Percentiles rank a stretch among this genome's conserved stretches.
phyloP scores from a whole-genome alignment of 805 yeast genomes.

The Candida methanosorbosa region DNA sequence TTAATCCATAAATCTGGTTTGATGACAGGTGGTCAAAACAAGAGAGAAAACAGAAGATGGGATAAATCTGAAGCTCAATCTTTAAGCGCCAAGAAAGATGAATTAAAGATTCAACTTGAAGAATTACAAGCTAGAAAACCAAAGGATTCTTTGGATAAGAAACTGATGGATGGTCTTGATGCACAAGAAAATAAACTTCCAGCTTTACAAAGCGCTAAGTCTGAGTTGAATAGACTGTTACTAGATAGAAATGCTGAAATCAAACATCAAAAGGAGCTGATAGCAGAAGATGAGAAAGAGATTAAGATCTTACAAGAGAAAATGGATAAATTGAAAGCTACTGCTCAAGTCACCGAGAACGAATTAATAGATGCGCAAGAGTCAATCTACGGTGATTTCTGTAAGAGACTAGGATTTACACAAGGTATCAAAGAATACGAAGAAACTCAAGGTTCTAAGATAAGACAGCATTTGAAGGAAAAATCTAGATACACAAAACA shows the following conservation, averaged over 20 bases:
- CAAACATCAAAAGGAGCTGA: slow-evolving; percentile 29
- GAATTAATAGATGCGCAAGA: slow-evolving; percentile 27
- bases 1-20: slow-evolving; percentile 78
- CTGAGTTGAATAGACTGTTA: slow-evolving; percentile 17
- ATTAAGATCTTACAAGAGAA: slow-evolving; percentile 12
- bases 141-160: slow-evolving; percentile 47
- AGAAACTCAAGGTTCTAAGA: slow-evolving; percentile 48
- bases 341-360: slow-evolving; percentile 15
- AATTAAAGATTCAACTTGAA: slow-evolving; percentile 36
- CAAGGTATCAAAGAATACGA: slow-evolving; percentile 59
- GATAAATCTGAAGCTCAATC: slow-evolving; percentile 58
- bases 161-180: slow-evolving; percentile 47
- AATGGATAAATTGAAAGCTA: slow-evolving; percentile 17
- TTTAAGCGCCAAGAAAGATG: slow-evolving; percentile 41
- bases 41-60: slow-evolving; percentile 52
- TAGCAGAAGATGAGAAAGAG: slow-evolving; percentile 15
- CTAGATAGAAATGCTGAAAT: slow-evolving; percentile 36
- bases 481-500: slow-evolving; percentile 54
- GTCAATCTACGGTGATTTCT: slow-evolving; percentile 43
- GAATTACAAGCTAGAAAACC: slow-evolving; percentile 37
- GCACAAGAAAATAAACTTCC: slow-evolving; percentile 28
- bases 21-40: slow-evolving; percentile 82
- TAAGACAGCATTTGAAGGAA: slow-evolving; percentile 51
- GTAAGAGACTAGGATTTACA: slow-evolving; percentile 42
- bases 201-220: slow-evolving; percentile 18